Percentiles rank a stretch among this genome's conserved stretches.
Evolutionary conservation across 305 asterid species (phyloP).

Genomic region (Fraxinus dipetala): DNA sequence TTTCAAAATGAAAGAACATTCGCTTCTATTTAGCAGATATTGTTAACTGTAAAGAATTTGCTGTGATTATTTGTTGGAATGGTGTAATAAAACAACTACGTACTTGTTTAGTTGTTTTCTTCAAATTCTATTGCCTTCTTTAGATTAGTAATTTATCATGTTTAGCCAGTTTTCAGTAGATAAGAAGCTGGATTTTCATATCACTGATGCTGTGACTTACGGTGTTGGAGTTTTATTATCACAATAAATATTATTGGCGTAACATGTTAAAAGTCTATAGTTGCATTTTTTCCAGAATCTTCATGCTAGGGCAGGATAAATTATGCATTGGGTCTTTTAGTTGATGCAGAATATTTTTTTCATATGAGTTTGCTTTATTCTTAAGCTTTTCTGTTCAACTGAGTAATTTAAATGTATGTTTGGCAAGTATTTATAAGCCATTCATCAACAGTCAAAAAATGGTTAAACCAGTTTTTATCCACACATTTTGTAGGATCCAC

Average conservation of each 20-base stretch:
- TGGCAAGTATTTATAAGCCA: too few species aligned
- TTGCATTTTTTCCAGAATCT: too few species aligned
- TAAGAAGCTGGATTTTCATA: not conserved
- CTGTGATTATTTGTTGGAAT: not conserved
- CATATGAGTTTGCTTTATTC: not conserved
- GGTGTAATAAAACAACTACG: not conserved
- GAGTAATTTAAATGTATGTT: not conserved
- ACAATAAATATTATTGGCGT: too few species aligned
- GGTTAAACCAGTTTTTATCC: too few species aligned
- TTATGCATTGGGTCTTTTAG: not conserved
- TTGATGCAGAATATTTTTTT: not conserved
- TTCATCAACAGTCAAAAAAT: too few species aligned
- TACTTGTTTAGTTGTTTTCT: not conserved
- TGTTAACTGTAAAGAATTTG: not conserved
- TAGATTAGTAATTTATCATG: not conserved
- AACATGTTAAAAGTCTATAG: too few species aligned
- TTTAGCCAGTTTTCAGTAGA: not conserved
- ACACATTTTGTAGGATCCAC: too few species aligned
- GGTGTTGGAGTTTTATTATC: not conserved
- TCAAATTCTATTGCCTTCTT: not conserved
- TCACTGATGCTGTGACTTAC: not conserved
- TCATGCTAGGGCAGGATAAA: too few species aligned
- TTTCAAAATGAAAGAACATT: not conserved
- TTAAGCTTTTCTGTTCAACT: not conserved
- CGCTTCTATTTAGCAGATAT: not conserved